These are phyloP conservation scores for Fusarium nematophilum DNA, from an alignment of 2,329 filamentous ascomycete species.

Conservation along the genomic window DNA sequence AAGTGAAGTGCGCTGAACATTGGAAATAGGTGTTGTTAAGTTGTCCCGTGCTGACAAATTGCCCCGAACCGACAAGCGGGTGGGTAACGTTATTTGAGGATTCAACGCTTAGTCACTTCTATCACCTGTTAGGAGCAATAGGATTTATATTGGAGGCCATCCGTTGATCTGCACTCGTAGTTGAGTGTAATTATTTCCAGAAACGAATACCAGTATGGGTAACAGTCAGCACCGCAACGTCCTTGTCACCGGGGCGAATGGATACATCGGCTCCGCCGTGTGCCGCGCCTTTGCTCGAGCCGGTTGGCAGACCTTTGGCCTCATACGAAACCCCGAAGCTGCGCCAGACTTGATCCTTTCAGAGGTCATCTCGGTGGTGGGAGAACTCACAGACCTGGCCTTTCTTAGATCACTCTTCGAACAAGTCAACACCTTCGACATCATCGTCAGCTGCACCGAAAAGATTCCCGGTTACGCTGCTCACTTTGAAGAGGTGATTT, in stretches of 20 bases:
- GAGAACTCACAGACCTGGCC: conserved; percentile 48
- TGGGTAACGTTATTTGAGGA: no score
- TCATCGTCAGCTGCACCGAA: conserved; percentile 57
- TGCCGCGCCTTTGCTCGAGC: conserved; percentile 57
- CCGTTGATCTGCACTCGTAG: no score
- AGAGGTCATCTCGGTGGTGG: conserved; percentile 56
- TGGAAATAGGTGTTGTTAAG: no score
- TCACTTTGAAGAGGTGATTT: conserved; percentile 52
- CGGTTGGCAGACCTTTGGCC: conserved; percentile 58
- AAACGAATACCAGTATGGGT: not conserved
- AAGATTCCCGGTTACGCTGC: conserved; percentile 52
- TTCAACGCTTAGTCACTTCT: no score
- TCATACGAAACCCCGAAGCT: conserved; percentile 51
- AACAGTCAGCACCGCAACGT: conserved; percentile 38
- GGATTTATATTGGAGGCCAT: no score
- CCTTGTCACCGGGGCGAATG: conserved; percentile 61
- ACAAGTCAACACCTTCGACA: conserved; percentile 50
- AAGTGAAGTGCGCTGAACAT: no score
- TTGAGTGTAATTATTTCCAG: no score
- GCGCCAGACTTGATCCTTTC: conserved; percentile 45
- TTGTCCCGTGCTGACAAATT: no score
- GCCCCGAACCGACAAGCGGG: no score
- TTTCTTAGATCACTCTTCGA: conserved; percentile 45
- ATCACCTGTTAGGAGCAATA: no score
- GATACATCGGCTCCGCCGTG: conserved; percentile 60